Percentiles rank a stretch among this genome's conserved stretches.
phyloP scores from a whole-genome alignment of 768 basidiomycete genomes.

The Russula abietina region DNA sequence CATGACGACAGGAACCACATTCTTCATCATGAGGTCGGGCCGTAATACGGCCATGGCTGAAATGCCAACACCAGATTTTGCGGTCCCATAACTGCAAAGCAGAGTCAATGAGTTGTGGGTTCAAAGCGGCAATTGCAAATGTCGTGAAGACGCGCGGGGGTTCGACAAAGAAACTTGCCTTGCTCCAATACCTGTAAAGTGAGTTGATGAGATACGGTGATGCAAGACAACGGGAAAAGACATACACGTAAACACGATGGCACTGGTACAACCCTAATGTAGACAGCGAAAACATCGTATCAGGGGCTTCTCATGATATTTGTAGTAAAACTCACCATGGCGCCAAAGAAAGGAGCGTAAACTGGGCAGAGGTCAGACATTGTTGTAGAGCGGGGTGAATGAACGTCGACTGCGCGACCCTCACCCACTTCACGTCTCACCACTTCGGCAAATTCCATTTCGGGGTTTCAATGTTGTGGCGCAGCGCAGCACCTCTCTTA shows the following conservation, averaged over 20 bases:
- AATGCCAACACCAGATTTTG: conserved; percentile 97
- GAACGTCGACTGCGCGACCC: conserved; percentile 2
- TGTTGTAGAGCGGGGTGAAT: not conserved
- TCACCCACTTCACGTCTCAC: not conserved
- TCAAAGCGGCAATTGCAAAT: not conserved
- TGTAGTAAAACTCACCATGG: conserved; percentile 59
- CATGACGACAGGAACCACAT: conserved; percentile 87
- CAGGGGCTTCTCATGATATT: not conserved
- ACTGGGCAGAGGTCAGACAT: conserved; percentile 87
- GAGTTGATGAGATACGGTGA: not conserved
- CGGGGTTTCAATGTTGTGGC: not conserved
- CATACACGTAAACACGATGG: conserved; percentile 97
- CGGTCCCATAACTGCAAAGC: conserved; percentile 82
- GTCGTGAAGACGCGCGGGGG: not conserved
- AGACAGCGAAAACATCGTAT: not conserved
- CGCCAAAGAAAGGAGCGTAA: conserved; percentile 97
- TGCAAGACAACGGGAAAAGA: conserved; percentile 9
- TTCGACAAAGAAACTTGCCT: conserved; percentile 46
- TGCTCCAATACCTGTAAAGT: conserved; percentile 66
- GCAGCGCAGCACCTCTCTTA: too few species aligned
- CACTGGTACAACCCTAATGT: conserved; percentile 86
- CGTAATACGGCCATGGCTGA: conserved; percentile 92
- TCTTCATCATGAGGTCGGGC: conserved; percentile 90
- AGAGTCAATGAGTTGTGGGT: not conserved
- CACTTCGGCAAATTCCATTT: not conserved